Evolutionary conservation across 164 flowering plant genomes (phyloP).

Genomic region (Stephania yunnanensis): DNA sequence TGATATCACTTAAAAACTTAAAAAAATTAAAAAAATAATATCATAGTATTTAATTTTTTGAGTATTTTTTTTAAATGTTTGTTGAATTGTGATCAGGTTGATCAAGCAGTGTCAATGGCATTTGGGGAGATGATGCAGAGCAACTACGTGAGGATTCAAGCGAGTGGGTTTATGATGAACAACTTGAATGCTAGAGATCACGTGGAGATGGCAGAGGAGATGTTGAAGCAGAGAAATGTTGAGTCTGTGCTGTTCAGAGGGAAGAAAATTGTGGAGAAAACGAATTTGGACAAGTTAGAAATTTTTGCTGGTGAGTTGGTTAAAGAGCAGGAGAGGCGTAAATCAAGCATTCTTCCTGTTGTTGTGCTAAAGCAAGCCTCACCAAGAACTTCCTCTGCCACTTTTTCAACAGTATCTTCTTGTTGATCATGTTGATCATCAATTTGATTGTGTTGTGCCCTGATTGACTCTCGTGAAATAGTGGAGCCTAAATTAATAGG

Average conservation of each 20-base stretch:
- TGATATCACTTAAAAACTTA: no score
- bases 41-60: no score
- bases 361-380: constrained; percentile 45
- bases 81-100: constrained; percentile 31
- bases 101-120: constrained; percentile 69
- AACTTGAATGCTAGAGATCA: not conserved
- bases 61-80: no score
- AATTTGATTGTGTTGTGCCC: no score
- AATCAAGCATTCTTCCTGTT: constrained; percentile 35
- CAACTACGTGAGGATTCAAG: constrained; percentile 58
- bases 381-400: constrained; percentile 58
- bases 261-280: constrained; percentile 37
- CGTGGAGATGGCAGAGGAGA: constrained; percentile 26
- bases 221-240: constrained; percentile 51
- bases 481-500: no score
- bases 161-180: constrained; percentile 4
- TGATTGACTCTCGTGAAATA: no score
- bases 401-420: constrained; percentile 22
- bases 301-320: constrained; percentile 37
- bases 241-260: constrained; percentile 55
- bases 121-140: constrained; percentile 33
- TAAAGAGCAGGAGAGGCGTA: constrained; percentile 57
- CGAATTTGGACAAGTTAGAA: constrained; percentile 51
- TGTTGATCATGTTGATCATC: not conserved
- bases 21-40: no score